Conservation (phyloP, 2,329 filamentous ascomycete species). For the Alternaria sp. region DNA sequence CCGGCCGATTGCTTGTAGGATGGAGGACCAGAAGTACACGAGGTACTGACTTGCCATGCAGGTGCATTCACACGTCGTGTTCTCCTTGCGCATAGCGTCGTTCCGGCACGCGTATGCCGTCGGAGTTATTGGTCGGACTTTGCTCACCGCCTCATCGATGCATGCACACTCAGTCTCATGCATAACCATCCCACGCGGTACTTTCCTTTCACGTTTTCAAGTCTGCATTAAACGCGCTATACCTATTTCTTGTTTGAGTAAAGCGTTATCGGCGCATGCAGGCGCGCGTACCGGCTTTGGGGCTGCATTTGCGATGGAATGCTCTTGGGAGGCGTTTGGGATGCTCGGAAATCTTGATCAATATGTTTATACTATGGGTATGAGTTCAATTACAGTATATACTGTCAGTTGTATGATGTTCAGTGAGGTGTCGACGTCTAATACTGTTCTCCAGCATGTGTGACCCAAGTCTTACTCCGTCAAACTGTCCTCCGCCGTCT, state of each 20-base stretch:
- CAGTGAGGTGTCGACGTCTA: background rate
- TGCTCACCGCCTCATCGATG: conserved; percentile 12
- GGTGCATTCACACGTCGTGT: conserved; percentile 9
- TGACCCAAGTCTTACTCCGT: conserved; percentile 39
- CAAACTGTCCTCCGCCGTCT: conserved; percentile 47
- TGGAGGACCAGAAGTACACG: background rate
- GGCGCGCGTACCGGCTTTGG: background rate
- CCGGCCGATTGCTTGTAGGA: background rate
- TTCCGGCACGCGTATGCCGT: background rate
- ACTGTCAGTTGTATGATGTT: background rate
- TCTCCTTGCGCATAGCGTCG: conserved; percentile 4
- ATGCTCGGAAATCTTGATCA: background rate
- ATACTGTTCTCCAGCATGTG: background rate
- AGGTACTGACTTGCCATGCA: conserved; percentile 23
- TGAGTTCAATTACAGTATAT: background rate
- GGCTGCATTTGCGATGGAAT: background rate
- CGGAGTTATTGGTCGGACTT: conserved; percentile 13
- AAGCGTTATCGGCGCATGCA: conserved; percentile 5
- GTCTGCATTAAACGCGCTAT: background rate
- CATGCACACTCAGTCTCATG: background rate
- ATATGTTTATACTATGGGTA: background rate
- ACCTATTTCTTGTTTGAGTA: background rate
- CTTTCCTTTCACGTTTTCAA: background rate
- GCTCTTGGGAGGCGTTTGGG: conserved; percentile 5
- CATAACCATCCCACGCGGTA: background rate